Conservation (phyloP, 163 green algal species). For the Trebouxia gelatinosa region DNA sequence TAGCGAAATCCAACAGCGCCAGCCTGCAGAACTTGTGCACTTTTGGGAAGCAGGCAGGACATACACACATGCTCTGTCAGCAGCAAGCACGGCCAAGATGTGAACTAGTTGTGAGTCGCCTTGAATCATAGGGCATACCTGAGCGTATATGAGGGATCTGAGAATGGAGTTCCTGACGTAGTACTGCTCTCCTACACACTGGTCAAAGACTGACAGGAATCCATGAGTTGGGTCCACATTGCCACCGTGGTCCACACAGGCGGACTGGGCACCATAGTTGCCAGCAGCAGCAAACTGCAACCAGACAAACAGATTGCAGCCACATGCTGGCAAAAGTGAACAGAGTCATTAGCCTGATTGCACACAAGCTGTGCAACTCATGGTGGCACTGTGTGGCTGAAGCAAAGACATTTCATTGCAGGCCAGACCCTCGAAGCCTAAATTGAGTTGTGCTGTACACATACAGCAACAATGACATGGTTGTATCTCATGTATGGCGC, state of each 20-base stretch:
- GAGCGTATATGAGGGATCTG: constrained; percentile 72
- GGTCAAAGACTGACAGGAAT: constrained; percentile 42
- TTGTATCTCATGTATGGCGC: no score
- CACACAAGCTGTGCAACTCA: no score
- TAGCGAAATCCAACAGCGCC: no score
- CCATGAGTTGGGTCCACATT: background rate
- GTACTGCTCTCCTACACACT: constrained; percentile 79
- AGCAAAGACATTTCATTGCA: no score
- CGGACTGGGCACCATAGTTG: background rate
- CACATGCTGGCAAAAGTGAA: background rate
- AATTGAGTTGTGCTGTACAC: no score
- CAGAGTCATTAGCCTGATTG: no score
- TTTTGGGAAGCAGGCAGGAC: background rate
- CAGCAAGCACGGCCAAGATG: background rate
- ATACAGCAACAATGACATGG: no score
- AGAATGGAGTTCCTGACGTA: constrained; percentile 77
- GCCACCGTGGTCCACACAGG: background rate
- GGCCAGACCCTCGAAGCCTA: no score
- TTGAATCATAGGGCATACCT: constrained; percentile 37
- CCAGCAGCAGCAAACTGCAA: constrained; percentile 3
- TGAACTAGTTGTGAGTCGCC: background rate
- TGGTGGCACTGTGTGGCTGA: no score
- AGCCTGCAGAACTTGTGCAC: background rate
- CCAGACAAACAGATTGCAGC: background rate
- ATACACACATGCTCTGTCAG: background rate